phyloP scores from a whole-genome alignment of 2,329 filamentous ascomycete species.

The Scedosporium apiospermum region DNA sequence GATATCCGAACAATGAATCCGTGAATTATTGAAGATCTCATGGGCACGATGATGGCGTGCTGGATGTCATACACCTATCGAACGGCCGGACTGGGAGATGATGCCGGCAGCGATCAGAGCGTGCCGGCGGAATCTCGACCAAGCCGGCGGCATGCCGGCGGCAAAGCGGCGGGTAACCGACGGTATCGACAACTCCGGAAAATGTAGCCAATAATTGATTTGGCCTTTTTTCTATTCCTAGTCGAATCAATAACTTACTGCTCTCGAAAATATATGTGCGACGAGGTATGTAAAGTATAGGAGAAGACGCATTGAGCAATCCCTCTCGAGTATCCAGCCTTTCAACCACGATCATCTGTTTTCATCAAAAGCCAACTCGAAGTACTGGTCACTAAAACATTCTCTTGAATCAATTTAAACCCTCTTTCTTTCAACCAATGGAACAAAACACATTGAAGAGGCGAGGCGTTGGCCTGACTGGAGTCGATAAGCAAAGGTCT shows the following conservation, averaged over 20 bases:
- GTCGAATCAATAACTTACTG: too few relatives aligned
- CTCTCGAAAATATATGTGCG: too few relatives aligned
- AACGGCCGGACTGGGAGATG: neutral
- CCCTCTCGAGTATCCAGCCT: too few relatives aligned
- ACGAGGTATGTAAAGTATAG: neutral
- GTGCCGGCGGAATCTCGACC: neutral
- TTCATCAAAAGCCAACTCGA: too few relatives aligned
- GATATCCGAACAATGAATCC: too few relatives aligned
- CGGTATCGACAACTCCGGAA: neutral
- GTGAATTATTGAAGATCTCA: neutral
- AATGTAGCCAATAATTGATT: too few relatives aligned
- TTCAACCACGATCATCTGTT: neutral
- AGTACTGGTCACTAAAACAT: too few relatives aligned
- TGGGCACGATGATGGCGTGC: neutral
- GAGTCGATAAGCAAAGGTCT: constrained; percentile 15
- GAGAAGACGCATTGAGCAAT: neutral
- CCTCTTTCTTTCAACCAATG: constrained; percentile 5
- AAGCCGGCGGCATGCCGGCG: constrained; percentile 16
- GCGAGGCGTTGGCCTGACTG: constrained; percentile 17
- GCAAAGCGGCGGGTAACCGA: constrained; percentile 7
- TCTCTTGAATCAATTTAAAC: neutral
- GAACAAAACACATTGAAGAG: constrained; percentile 21
- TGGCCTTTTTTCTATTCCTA: too few relatives aligned
- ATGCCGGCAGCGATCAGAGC: neutral
- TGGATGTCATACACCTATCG: neutral